Base-by-base conservation (phyloP, 768 basidiomycete genomes). In the Dictyophora rubrovolvata region DNA sequence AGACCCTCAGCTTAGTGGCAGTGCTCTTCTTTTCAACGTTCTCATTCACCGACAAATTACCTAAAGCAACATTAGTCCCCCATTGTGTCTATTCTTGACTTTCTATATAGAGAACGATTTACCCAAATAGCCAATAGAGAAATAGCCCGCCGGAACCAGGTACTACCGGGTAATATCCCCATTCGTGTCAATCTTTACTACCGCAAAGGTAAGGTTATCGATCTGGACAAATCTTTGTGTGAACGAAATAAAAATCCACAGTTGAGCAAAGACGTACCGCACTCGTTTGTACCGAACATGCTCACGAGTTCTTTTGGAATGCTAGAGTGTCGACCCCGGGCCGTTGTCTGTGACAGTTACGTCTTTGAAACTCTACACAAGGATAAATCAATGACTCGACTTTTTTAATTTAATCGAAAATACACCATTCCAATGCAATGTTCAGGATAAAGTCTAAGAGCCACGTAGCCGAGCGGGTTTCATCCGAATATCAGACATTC, bases 121-220 rank as follows among this genome's bases (percentile, higher is more conserved):
- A n/a, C n/a, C n/a, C n/a, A n/a, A 16, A 54, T 11, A 16, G 5
- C n/a, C 51, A 47, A 36, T 53, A 48, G 33, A 23, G 54, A 54
- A 61, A 55, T 51, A 59, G 28, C 28, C 28, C 7, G 28, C 28
- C 7, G 33, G 36, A n/a, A 23, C 34, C 42, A 14, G 81, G 65
- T 66, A 96, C 95, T n/a, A n/a, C n/a, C n/a, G n/a, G 53, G 76
- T 73, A 72, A 98, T 96, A 74, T 99, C 98, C 28, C 93, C 91
- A 58, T 80, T 88, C 65, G 98, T 65, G 73, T 99, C 96, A 65
- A 68, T 78, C 72, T 92, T 85, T 17, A 99, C 96, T 37, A 86
- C 76, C 1, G 73, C 65, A 70, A 99, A 97, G n/a, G n/a, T n/a
- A n/a, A n/a, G 1, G 94, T 89, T 10, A 85, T 71, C 54, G 86